Evolutionary conservation across 768 basidiomycete genomes (phyloP), one percentile per base, ranked within the genome.

Genomic region (Phlegmacium glaucopus): DNA sequence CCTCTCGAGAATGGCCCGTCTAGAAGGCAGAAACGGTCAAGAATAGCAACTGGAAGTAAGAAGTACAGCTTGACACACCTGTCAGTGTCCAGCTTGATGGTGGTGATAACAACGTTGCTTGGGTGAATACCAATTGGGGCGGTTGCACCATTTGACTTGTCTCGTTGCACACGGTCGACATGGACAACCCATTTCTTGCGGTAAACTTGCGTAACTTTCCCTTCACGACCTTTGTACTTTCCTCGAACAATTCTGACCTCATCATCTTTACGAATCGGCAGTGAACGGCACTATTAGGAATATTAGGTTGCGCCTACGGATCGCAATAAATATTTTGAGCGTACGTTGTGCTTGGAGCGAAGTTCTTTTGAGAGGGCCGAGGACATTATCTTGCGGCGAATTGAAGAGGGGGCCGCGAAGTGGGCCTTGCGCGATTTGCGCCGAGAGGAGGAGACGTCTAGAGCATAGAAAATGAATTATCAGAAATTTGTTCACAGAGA

Each of bases 181-280:
- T 97, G 87, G 70, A 99, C 88, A 46, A 97, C 91, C 90, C 91
- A 98, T 72, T 95, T 94, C 85, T 95, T 95, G 69, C 94, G 89
- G 81, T 94, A 95, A 55, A 97, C 94, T 72, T 94, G 87, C 50
- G 90, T 91, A 53, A 99, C 85, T 76, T 97, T 97, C 63, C 95
- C 95, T 79, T 99, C 95, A 65, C 94, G 83, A 43, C 96, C 95
- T 80, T 96, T 96, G 83, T 96, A 94, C 71, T 95, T 94, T 47
- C 95, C 95, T 55, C 95, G 82, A 51, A 97, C 90, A 61, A 99
- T 93, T 64, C 87, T 78, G 55, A 98, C 95, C 74, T 98, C 95
- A 69, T 99, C 95, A 61, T 97, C 95, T 71, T 97, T 97, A 65
- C 96, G 89, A 62, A 98, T 83, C 47, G 96, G 93, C 51, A 97